These are phyloP conservation scores for Epichloe typhina DNA, from an alignment of 2,329 filamentous ascomycete genomes.

Conservation along the genomic window DNA sequence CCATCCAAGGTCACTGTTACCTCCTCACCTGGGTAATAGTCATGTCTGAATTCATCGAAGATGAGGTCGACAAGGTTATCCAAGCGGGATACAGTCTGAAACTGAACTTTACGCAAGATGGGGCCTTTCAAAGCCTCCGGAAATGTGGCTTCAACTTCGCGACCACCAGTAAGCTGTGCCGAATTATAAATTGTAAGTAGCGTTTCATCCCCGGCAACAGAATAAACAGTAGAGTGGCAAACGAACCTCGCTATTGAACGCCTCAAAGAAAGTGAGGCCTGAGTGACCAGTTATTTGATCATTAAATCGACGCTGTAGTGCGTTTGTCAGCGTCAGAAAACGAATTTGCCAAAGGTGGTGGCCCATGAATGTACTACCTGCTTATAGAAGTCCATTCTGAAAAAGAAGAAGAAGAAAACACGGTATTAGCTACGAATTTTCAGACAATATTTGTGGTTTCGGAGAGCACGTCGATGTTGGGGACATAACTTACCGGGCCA, in stretches of 20 bases:
- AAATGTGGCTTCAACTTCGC: conserved; percentile 83
- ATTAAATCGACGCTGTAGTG: conserved; percentile 65
- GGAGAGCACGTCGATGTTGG: background rate
- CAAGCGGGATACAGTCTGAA: conserved; percentile 76
- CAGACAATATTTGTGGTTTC: background rate
- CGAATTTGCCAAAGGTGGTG: background rate
- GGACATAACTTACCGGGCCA: conserved; percentile 51
- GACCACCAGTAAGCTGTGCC: conserved; percentile 58
- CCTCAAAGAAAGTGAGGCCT: conserved; percentile 82
- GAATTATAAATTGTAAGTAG: conserved; percentile 1
- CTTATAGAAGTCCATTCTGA: conserved; percentile 83
- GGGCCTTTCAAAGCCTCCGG: conserved; percentile 85
- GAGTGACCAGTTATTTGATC: conserved; percentile 94
- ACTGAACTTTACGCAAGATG: conserved; percentile 81
- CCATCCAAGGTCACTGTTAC: conserved; percentile 61
- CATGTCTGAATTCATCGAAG: conserved; percentile 69
- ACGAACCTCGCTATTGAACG: conserved; percentile 74
- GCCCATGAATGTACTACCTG: conserved; percentile 39
- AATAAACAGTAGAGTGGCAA: background rate
- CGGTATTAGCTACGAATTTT: background rate
- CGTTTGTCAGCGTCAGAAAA: conserved; percentile 3
- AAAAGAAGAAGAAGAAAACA: conserved; percentile 7
- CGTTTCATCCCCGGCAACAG: background rate
- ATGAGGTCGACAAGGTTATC: conserved; percentile 63
- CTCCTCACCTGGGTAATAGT: conserved; percentile 81